Conservation (phyloP, 2,329 filamentous ascomycete species). For the Fusarium penzigii region DNA sequence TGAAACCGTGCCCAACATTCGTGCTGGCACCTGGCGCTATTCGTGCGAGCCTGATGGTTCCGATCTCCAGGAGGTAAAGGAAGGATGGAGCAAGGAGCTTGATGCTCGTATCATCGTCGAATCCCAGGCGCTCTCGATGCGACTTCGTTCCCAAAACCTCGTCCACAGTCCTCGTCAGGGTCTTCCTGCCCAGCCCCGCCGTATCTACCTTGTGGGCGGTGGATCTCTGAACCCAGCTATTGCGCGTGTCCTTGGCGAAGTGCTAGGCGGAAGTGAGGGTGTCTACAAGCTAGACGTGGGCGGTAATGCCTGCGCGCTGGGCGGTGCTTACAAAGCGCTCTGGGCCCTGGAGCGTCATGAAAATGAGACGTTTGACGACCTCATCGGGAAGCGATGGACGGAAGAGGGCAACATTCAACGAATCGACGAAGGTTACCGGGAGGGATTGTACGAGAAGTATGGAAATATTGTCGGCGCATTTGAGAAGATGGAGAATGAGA, state of each 20-base stretch:
- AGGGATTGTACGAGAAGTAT: slow-evolving; percentile 75
- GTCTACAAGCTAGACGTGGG: slow-evolving; percentile 94
- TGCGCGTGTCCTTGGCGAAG: slow-evolving; percentile 79
- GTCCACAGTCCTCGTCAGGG: slow-evolving; percentile 56
- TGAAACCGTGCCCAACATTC: slow-evolving; percentile 93
- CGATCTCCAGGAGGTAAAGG: slow-evolving; percentile 41
- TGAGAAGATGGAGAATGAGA: slow-evolving; percentile 69
- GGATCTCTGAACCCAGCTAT: slow-evolving; percentile 90
- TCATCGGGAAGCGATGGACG: slow-evolving; percentile 81
- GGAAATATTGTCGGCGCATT: slow-evolving; percentile 76
- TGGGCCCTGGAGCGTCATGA: slow-evolving; percentile 77
- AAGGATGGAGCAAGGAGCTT: slow-evolving; percentile 52
- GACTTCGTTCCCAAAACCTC: slow-evolving; percentile 78
- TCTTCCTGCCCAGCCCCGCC: slow-evolving; percentile 79
- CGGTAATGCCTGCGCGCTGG: slow-evolving; percentile 90
- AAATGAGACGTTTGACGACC: slow-evolving; percentile 81
- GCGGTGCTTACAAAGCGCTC: slow-evolving; percentile 92
- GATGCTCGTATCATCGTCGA: slow-evolving; percentile 89
- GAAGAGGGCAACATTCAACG: slow-evolving; percentile 81
- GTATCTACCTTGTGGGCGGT: slow-evolving; percentile 93
- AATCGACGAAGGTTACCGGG: slow-evolving; percentile 78
- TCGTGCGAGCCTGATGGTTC: slow-evolving; percentile 58
- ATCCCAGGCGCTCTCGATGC: slow-evolving; percentile 90
- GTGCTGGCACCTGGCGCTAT: slow-evolving; percentile 84
- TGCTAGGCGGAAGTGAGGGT: slow-evolving; percentile 85